Base-by-base conservation (phyloP, 2,329 filamentous ascomycete species). In the Apiospora sp. region DNA sequence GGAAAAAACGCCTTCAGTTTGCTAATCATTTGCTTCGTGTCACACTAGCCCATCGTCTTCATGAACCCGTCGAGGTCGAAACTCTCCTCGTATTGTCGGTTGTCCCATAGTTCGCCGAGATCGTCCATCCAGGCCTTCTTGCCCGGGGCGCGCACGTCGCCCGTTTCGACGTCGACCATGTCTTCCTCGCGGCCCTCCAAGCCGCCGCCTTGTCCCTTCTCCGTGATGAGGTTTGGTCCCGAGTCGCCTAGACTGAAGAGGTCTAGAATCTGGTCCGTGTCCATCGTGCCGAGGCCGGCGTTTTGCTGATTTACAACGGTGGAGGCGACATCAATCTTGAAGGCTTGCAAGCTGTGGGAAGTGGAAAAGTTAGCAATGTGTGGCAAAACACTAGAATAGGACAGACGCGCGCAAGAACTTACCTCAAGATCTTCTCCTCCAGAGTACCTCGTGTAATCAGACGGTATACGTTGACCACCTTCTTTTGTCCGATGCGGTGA, bases 231-330 rank as follows among this genome's bases (percentile, higher is more conserved):
- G 51, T 86, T 90, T 4, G 93, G 92, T 58, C 92, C 93, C 43
- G 92, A 88, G 76, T 97, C 94, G 71, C 94, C 93, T 10, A 99
- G 87, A 78, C 93, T 98, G 87, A 99, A 99, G 67, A 99, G 89
- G 79, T 99, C 96, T 3, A 99, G 89, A 73, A 99, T 97, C 83
- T 99, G 95, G 80, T 98, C 96, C 51, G 97, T 99, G 82, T 98
- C 96, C 96, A 99, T 99, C 19, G 95, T 83, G 71, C 89, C 92
- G 1, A 99, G 85, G 0, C 96, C 96, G 1, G 96, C 96, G 78
- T 99, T 99, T 84, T 99, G 96, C 84, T 99, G 96, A 82, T 99
- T 99, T 76, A 99, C 97, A 7, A 99, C 96, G 0, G 97, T 99
- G 70, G 93, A 97, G 58, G 96, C 97, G 27, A 99, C 95, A 82